Base-by-base conservation (phyloP, 2,329 filamentous ascomycete species). In the Stemphylium beticola region DNA sequence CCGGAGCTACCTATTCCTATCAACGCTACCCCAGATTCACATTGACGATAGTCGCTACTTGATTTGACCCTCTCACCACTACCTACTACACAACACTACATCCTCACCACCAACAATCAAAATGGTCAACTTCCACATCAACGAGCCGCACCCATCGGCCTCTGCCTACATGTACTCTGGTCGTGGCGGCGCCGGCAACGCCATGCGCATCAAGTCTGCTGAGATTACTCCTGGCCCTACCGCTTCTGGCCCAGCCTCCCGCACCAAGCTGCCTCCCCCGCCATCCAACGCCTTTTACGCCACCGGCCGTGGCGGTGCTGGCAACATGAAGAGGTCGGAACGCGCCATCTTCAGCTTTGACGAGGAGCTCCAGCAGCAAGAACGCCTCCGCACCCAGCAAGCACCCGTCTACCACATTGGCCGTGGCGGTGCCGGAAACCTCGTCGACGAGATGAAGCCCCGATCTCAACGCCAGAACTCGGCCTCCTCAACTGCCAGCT, bases 291-390 rank as follows among this genome's bases (percentile, higher is more conserved):
- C 78, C 55, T 81, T 82, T 76, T 88, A 88, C 80, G 83, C 86
- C 77, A 82, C 82, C 10, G 87, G 87, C 65, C 85, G 87, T 53
- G 87, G 87, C 63, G 87, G 87, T 53, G 86, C 86, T 2, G 87
- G 87, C 67, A 90, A 89, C 77, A 81, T 85, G 59, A 79, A 80
- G 48, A 72, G 76, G 57, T 40, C 41, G 10, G 82, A 87, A 64
- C 79, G 83, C 36, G 80, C 83, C 66, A 86, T 87, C 71, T 87
- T 87, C 79, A 83, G 81, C 73, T 90, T 90, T 75, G 86, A 88
- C 72, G 85, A 88, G 76, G 85, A 88, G 67, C 79, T 88, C 46
- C 80, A 84, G 62, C 81, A 81, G 53, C 82, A 85, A 56, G 76
- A 83, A 58, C 79, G 81, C 52, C 77, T 83, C 49, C 80, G 81